Percentiles rank a stretch among this genome's conserved stretches.
phyloP scores from a whole-genome alignment of 805 yeast species.

The Komagataella pastoris region DNA sequence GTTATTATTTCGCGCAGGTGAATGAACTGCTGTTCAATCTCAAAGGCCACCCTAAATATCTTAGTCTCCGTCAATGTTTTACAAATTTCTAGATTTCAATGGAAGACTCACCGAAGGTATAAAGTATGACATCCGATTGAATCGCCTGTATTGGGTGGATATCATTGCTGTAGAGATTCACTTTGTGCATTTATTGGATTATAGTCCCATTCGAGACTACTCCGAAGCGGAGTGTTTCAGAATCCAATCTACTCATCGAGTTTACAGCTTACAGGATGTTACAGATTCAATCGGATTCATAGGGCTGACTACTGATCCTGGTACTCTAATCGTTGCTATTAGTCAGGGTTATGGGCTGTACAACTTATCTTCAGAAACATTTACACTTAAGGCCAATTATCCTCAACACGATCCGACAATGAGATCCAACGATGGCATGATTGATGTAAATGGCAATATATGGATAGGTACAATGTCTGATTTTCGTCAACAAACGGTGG shows the following conservation, averaged over 20 bases:
- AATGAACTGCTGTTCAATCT: no score
- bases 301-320: constrained; percentile 45
- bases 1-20: neutral
- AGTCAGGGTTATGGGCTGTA: constrained; percentile 51
- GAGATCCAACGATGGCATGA: constrained; percentile 74
- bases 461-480: constrained; percentile 71
- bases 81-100: constrained; percentile 14
- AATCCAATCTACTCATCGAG: constrained; percentile 20
- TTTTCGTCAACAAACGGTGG: constrained; percentile 10
- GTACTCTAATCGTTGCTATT: constrained; percentile 45
- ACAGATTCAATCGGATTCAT: constrained; percentile 54
- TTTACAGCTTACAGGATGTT: constrained; percentile 21
- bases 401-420: constrained; percentile 24
- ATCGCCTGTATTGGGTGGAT: constrained; percentile 37
- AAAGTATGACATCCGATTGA: constrained; percentile 43
- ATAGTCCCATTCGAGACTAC: constrained; percentile 6
- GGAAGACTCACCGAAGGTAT: constrained; percentile 54
- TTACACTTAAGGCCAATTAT: constrained; percentile 24
- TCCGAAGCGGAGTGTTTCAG: constrained; percentile 11
- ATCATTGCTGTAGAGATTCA: constrained; percentile 26
- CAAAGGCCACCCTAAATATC: no score
- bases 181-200: constrained; percentile 14
- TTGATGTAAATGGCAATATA: constrained; percentile 65
- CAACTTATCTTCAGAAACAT: constrained; percentile 24
- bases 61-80: neutral